phyloP scores from a whole-genome alignment of 495 filamentous ascomycete genomes.

The Penicillium coffeae region DNA sequence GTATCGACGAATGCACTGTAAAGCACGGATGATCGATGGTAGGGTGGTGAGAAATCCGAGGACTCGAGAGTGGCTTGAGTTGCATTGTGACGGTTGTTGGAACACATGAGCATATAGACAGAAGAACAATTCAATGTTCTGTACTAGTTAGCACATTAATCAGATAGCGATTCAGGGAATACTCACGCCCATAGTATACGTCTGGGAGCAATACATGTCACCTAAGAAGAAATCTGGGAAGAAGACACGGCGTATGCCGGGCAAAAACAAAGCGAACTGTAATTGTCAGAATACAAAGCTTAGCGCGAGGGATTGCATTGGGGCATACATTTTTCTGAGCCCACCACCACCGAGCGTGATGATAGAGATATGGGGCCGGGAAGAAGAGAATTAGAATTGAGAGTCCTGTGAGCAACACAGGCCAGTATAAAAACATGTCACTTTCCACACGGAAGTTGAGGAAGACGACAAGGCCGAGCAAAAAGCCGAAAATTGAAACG shows the following conservation, averaged over 20 bases:
- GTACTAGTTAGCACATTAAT: constrained; percentile 29
- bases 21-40: constrained; percentile 80
- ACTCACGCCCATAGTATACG: constrained; percentile 83
- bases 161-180: background rate
- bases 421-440: constrained; percentile 79
- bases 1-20: constrained; percentile 91
- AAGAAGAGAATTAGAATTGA: constrained; percentile 66
- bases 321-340: constrained; percentile 74
- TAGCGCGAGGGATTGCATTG: no score
- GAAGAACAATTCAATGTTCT: constrained; percentile 91
- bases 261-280: constrained; percentile 78
- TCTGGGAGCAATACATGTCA: constrained; percentile 94
- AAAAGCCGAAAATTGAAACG: constrained; percentile 69
- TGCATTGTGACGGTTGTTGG: constrained; percentile 69
- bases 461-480: constrained; percentile 79
- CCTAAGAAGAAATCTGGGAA: constrained; percentile 97
- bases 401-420: constrained; percentile 71
- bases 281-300: constrained; percentile 19
- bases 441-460: constrained; percentile 75
- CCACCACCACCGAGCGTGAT: constrained; percentile 76
- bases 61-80: constrained; percentile 76
- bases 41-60: constrained; percentile 84
- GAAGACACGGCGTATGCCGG: constrained; percentile 88
- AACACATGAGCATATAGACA: constrained; percentile 82
- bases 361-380: constrained; percentile 69